Conservation (phyloP, 306 rosid species). For the Astragalus glycyphyllos region DNA sequence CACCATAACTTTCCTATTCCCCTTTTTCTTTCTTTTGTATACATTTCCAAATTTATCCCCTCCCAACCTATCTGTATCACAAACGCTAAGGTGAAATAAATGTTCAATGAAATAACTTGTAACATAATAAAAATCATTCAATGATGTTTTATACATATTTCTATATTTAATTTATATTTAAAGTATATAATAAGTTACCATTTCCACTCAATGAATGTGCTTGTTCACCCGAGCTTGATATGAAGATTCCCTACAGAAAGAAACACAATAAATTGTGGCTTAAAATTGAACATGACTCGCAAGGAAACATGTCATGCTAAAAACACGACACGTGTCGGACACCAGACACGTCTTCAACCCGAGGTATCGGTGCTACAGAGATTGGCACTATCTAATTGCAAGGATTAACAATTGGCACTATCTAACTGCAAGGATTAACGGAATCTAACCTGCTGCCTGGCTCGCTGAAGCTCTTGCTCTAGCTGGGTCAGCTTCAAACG, state of each 20-base stretch:
- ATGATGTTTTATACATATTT: constrained; percentile 30
- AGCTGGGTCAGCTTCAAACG: constrained; percentile 92
- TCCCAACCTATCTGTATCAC: too few relatives aligned
- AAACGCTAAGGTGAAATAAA: constrained; percentile 27
- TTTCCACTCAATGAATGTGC: constrained; percentile 92
- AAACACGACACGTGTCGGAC: neutral
- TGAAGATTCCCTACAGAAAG: constrained; percentile 79
- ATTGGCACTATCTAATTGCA: too few relatives aligned
- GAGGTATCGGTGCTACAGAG: too few relatives aligned
- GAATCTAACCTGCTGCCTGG: constrained; percentile 85
- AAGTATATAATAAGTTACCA: constrained; percentile 58
- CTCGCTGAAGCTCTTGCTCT: constrained; percentile 99
- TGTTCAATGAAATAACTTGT: constrained; percentile 24
- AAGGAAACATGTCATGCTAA: constrained; percentile 14
- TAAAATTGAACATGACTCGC: constrained; percentile 15
- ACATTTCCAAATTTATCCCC: too few relatives aligned
- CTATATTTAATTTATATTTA: constrained; percentile 28
- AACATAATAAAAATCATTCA: constrained; percentile 31
- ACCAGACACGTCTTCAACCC: too few relatives aligned
- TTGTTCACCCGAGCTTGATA: constrained; percentile 89
- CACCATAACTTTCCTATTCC: too few relatives aligned
- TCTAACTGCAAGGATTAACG: constrained; percentile 23
- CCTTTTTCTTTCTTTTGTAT: too few relatives aligned
- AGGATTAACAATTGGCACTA: neutral
- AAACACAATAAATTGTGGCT: constrained; percentile 36